Percentiles rank a stretch among this genome's conserved stretches.
Evolutionary conservation across 345 rosid species (phyloP).

Genomic region (Populus nigra): DNA sequence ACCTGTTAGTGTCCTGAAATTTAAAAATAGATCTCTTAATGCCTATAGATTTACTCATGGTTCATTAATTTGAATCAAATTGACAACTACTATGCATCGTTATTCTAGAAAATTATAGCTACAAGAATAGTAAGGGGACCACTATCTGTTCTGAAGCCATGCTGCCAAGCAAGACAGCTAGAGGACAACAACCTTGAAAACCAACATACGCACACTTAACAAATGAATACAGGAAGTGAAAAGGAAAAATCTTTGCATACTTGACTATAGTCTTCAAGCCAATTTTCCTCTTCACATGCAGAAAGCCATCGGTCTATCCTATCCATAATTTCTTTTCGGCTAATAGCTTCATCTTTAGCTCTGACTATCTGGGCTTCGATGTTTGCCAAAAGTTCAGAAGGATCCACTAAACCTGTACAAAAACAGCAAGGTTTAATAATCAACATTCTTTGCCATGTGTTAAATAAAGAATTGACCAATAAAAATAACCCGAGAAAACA

Average conservation of each 20-base stretch:
- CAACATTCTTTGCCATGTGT: background rate
- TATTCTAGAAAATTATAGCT: background rate
- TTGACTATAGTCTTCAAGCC: constrained; percentile 90
- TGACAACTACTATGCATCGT: background rate
- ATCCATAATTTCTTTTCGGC: constrained; percentile 93
- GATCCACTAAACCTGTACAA: constrained; percentile 78
- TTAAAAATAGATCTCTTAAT: constrained; percentile 4
- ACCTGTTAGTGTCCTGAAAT: constrained; percentile 71
- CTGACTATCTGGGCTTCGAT: constrained; percentile 76
- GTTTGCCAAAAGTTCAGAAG: constrained; percentile 78
- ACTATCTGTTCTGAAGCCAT: background rate
- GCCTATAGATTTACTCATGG: background rate
- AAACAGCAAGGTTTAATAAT: constrained; percentile 6
- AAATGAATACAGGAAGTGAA: background rate
- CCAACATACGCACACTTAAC: background rate
- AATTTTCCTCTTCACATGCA: constrained; percentile 92
- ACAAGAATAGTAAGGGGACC: background rate
- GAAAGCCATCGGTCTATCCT: constrained; percentile 90
- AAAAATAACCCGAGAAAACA: background rate
- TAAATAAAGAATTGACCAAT: background rate
- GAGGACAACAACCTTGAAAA: background rate
- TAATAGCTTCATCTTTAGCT: constrained; percentile 73
- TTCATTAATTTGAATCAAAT: background rate
- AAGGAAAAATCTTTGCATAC: constrained; percentile 40
- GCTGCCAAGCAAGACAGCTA: background rate